Percentiles rank a stretch among this genome's conserved stretches.
Conservation (phyloP, 2,329 filamentous ascomycete genomes). For the Tolypocladium sp. region DNA sequence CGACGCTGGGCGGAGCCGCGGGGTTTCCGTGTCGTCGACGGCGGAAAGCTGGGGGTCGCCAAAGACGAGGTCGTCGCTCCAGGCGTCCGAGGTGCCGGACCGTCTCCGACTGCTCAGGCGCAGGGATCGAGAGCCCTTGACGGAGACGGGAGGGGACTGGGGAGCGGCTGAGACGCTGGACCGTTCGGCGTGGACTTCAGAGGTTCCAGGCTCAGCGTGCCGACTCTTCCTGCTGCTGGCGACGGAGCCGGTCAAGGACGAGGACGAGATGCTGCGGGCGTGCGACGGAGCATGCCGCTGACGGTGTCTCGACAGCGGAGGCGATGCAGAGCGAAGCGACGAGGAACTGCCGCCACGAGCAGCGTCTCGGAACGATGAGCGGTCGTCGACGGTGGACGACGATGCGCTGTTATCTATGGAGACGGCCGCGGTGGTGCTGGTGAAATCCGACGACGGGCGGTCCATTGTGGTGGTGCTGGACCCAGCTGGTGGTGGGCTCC, state of each 20-base stretch:
- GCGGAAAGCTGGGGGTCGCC: conserved; percentile 32
- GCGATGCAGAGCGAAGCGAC: background rate
- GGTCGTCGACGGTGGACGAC: background rate
- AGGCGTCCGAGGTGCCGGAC: conserved; percentile 30
- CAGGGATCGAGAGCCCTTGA: conserved; percentile 32
- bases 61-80: conserved; percentile 26
- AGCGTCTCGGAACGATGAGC: background rate
- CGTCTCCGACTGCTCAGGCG: conserved; percentile 32
- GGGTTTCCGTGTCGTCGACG: conserved; percentile 39
- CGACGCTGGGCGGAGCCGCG: conserved; percentile 29
- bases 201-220: conserved; percentile 50
- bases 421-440: background rate
- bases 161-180: conserved; percentile 55
- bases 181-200: conserved; percentile 46
- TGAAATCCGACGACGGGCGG: background rate
- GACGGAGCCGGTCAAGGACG: conserved; percentile 23
- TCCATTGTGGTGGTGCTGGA: background rate
- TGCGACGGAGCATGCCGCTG: conserved; percentile 14
- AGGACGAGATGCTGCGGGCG: conserved; percentile 34
- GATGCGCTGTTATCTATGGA: background rate
- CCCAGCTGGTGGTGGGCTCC: background rate
- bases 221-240: conserved; percentile 45
- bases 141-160: conserved; percentile 33
- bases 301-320: background rate
- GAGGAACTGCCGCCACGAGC: background rate